Evolutionary conservation across 2,329 filamentous ascomycete species (phyloP), one percentile per base, ranked within the genome.

Genomic region (Penicillium janthinellum): DNA sequence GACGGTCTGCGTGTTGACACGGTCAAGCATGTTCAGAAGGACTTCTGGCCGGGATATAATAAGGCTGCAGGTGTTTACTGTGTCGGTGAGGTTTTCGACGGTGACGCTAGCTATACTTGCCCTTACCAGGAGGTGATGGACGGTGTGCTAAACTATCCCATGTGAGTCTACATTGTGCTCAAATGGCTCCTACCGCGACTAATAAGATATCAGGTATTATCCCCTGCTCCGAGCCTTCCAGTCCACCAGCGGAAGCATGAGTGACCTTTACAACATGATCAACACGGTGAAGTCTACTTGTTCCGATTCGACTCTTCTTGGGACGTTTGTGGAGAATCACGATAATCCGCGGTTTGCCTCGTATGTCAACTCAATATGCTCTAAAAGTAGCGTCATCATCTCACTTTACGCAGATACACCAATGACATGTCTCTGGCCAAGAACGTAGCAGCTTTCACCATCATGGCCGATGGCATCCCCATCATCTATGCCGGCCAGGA

Each of bases 401-500:
- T 14, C 25, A 47, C 22, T 31, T 64, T 10, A 4, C 12, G 34
- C 37, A 63, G 70, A 7, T 75, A 75, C 57, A 75, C 73, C 5
- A 47, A 58, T n/a, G 73, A 76, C 56, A 65, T 66, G 4, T 69
- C 73, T 1, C 79, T 86, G 1, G 82, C 86, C 28, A 85, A 86
- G 73, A 90, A 89, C 65, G 82, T 83, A 2, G 78, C 89, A 41
- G 79, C 86, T 0, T 89, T 85, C 66, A 81, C 83, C 12, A 81
- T 90, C 47, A 79, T 90, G 6, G 67, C 74, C 0, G 75, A 88
- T 54, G 87, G 87, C 4, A 86, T 89, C 54, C 87, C 86, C 2
- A 86, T 89, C 52, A 69, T 89, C 52, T 90, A 89, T 73, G 82
- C 88, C 57, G 88, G 87, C n/a, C 85, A 87, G 59, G 88, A 90